These are phyloP conservation scores for Neophaeococcomyces aloes DNA, from an alignment of 2,329 filamentous ascomycete genomes.

Conservation along the genomic window DNA sequence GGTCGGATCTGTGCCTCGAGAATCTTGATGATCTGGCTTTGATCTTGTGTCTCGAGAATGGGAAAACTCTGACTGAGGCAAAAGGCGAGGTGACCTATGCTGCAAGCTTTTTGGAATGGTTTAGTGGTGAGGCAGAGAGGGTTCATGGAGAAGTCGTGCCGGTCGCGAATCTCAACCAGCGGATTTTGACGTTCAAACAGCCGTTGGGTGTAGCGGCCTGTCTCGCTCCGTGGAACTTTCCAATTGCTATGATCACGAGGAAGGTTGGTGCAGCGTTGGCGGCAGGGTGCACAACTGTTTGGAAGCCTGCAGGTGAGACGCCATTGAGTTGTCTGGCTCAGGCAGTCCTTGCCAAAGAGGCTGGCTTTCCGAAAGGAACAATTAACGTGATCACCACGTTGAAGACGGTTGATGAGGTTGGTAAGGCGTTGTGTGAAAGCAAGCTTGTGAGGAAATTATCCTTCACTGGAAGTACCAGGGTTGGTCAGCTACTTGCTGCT, in stretches of 20 bases:
- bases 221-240: conserved; percentile 87
- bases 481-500: conserved; percentile 27
- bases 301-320: conserved; percentile 30
- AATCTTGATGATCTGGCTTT: conserved; percentile 49
- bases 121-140: conserved; percentile 42
- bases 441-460: conserved; percentile 24
- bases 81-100: conserved; percentile 40
- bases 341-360: conserved; percentile 25
- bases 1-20: conserved; percentile 56
- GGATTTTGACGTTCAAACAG: conserved; percentile 69
- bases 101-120: conserved; percentile 43
- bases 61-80: conserved; percentile 45
- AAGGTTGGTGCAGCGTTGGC: conserved; percentile 29
- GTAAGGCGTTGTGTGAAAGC: conserved; percentile 31
- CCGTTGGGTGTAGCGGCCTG: conserved; percentile 74
- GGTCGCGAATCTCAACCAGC: conserved; percentile 57
- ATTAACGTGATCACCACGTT: conserved; percentile 39
- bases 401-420: conserved; percentile 68
- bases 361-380: conserved; percentile 27
- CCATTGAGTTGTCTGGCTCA: conserved; percentile 27
- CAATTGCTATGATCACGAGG: conserved; percentile 56
- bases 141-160: conserved; percentile 44
- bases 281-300: conserved; percentile 30
- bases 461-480: conserved; percentile 28
- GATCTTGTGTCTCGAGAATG: conserved; percentile 51